These are phyloP conservation scores for Trichoderma virens DNA, from an alignment of 495 filamentous ascomycete genomes.

Conservation along the genomic window DNA sequence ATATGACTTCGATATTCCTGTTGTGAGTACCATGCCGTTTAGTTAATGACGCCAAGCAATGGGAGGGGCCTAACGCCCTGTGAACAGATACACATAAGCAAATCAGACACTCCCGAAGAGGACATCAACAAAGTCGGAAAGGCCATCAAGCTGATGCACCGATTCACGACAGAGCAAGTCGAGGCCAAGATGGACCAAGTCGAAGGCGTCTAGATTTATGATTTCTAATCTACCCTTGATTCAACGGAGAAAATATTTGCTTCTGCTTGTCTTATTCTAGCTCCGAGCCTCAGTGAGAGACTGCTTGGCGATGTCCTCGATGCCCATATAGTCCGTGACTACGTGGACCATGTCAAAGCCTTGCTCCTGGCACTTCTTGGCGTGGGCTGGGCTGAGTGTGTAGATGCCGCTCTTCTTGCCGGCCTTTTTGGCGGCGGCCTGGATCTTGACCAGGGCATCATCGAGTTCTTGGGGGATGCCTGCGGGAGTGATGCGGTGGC, in stretches of 20 bases:
- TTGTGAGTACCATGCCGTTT: slow-evolving; percentile 43
- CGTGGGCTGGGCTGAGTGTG: slow-evolving; percentile 59
- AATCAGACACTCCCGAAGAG: slow-evolving; percentile 38
- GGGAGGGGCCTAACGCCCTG: neutral
- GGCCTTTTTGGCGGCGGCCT: slow-evolving; percentile 52
- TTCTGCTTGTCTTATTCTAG: slow-evolving; percentile 23
- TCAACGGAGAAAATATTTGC: slow-evolving; percentile 20
- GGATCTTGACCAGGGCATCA: slow-evolving; percentile 56
- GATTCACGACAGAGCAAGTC: slow-evolving; percentile 64
- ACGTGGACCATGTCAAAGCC: slow-evolving; percentile 75
- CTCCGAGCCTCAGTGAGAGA: slow-evolving; percentile 41
- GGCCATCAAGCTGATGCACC: slow-evolving; percentile 75
- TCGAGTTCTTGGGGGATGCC: slow-evolving; percentile 58
- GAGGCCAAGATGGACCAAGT: slow-evolving; percentile 60
- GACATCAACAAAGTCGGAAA: slow-evolving; percentile 46
- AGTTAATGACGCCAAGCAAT: neutral
- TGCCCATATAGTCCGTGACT: slow-evolving; percentile 50
- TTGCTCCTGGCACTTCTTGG: slow-evolving; percentile 51
- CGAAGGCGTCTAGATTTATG: slow-evolving; percentile 18
- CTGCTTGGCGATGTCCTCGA: slow-evolving; percentile 38
- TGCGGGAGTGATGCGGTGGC: slow-evolving; percentile 55
- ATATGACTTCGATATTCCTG: slow-evolving; percentile 88
- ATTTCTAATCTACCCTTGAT: slow-evolving; percentile 3
- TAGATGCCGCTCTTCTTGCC: slow-evolving; percentile 77
- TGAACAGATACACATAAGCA: slow-evolving; percentile 58